These are phyloP conservation scores for Chernovozyma sophiae-reginae DNA, from an alignment of 1,139 yeast species.

Conservation along the genomic window DNA sequence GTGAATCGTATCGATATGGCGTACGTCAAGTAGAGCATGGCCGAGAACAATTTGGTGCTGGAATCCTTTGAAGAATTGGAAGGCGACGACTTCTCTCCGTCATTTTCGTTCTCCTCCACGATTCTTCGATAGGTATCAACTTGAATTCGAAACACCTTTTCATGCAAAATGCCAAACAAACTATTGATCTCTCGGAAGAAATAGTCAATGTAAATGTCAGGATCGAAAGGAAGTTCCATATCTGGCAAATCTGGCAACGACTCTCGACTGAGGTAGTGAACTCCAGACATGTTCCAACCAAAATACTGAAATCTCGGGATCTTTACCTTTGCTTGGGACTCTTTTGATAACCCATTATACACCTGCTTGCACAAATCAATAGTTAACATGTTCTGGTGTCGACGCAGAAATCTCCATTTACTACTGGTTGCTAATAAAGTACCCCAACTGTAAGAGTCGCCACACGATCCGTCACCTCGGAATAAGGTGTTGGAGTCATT, in stretches of 20 bases:
- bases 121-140: slow-evolving; percentile 34
- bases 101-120: slow-evolving; percentile 4
- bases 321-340: slow-evolving; percentile 32
- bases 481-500: slow-evolving; percentile 15
- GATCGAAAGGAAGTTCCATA: slow-evolving; percentile 13
- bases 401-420: slow-evolving; percentile 50
- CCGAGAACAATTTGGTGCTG: slow-evolving; percentile 44
- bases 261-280: slow-evolving; percentile 43
- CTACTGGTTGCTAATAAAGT: slow-evolving; percentile 12
- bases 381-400: slow-evolving; percentile 49
- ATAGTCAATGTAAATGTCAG: slow-evolving; percentile 28
- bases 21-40: slow-evolving; percentile 47
- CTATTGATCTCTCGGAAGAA: slow-evolving; percentile 54
- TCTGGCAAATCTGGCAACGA: slow-evolving; percentile 34
- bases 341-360: slow-evolving; percentile 34
- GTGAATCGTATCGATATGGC: slow-evolving; percentile 52
- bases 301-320: slow-evolving; percentile 58
- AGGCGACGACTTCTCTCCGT: neutral
- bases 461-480: slow-evolving; percentile 13
- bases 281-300: slow-evolving; percentile 67
- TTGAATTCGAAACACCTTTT: slow-evolving; percentile 52
- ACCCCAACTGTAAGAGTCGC: slow-evolving; percentile 9
- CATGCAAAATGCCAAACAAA: slow-evolving; percentile 51
- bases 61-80: neutral
- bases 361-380: slow-evolving; percentile 41